phyloP scores from a whole-genome alignment of 768 basidiomycete genomes.

The Pleurotus giganteus region DNA sequence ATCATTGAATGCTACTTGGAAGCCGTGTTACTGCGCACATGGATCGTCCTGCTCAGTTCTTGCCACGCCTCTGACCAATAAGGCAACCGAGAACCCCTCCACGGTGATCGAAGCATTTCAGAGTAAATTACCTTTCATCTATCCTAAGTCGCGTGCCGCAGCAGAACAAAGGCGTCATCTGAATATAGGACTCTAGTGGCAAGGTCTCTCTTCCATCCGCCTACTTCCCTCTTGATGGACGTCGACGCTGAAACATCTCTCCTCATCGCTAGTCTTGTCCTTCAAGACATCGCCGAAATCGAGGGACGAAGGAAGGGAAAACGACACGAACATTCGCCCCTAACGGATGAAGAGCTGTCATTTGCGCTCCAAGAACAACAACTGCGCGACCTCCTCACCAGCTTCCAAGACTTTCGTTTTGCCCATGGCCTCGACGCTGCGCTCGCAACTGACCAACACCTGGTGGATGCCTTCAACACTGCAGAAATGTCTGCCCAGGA shows the following conservation, averaged over 20 bases:
- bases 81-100: too few relatives aligned
- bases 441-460: constrained; percentile 29
- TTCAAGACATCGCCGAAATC: constrained; percentile 39
- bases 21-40: too few relatives aligned
- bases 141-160: too few relatives aligned
- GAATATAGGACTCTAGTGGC: too few relatives aligned
- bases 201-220: too few relatives aligned
- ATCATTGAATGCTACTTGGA: too few relatives aligned
- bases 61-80: too few relatives aligned
- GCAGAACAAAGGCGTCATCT: too few relatives aligned
- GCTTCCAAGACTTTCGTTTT: constrained; percentile 33
- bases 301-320: constrained; percentile 38
- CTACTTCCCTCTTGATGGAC: constrained; percentile 14
- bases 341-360: constrained; percentile 45
- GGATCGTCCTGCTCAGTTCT: too few relatives aligned
- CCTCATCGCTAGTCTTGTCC: constrained; percentile 37
- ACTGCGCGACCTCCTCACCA: constrained; percentile 23
- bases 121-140: too few relatives aligned
- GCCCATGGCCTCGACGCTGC: constrained; percentile 43
- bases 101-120: too few relatives aligned
- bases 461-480: constrained; percentile 27
- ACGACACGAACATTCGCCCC: constrained; percentile 23
- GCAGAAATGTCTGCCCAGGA: constrained; percentile 37
- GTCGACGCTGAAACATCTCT: constrained; percentile 36
- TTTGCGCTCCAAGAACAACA: constrained; percentile 38